Percentiles rank a stretch among this genome's conserved stretches.
Conservation (phyloP, 2,329 filamentous ascomycete genomes). For the Hypoxylon sp. region DNA sequence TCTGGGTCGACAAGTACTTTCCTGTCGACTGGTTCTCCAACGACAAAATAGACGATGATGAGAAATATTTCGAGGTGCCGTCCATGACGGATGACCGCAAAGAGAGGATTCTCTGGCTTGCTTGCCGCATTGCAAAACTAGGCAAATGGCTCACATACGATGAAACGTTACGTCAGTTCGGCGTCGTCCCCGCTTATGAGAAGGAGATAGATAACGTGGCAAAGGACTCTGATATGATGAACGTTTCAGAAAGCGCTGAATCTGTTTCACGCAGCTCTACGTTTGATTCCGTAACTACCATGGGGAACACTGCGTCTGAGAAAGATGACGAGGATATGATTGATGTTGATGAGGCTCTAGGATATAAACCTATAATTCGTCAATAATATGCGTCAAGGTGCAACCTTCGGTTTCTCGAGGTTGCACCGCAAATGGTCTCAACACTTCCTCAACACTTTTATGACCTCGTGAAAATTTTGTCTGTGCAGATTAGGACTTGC, state of each 20-base stretch:
- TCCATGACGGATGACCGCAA: slow-evolving; percentile 71
- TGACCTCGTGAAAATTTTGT: background rate
- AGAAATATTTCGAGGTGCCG: slow-evolving; percentile 73
- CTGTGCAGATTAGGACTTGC: background rate
- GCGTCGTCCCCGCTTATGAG: slow-evolving; percentile 58
- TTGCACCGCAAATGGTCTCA: background rate
- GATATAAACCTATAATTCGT: slow-evolving; percentile 34
- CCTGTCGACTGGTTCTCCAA: slow-evolving; percentile 71
- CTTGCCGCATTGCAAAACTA: slow-evolving; percentile 61
- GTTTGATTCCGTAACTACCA: slow-evolving; percentile 32
- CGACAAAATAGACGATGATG: slow-evolving; percentile 75
- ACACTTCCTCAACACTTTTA: background rate
- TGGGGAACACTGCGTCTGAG: slow-evolving; percentile 24
- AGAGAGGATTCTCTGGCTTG: slow-evolving; percentile 73
- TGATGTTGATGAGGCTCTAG: slow-evolving; percentile 34
- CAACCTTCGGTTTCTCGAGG: too few relatives aligned
- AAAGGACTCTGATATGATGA: slow-evolving; percentile 43
- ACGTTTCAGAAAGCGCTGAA: slow-evolving; percentile 31
- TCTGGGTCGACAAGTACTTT: slow-evolving; percentile 73
- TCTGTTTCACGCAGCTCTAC: slow-evolving; percentile 35
- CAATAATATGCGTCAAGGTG: slow-evolving; percentile 17
- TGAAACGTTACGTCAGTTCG: slow-evolving; percentile 56
- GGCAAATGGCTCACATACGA: slow-evolving; percentile 66
- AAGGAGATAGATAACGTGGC: slow-evolving; percentile 52
- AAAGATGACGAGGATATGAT: slow-evolving; percentile 42